Base-by-base conservation (phyloP, 129 eudicot genomes). In the Scalesia atractyloides region DNA sequence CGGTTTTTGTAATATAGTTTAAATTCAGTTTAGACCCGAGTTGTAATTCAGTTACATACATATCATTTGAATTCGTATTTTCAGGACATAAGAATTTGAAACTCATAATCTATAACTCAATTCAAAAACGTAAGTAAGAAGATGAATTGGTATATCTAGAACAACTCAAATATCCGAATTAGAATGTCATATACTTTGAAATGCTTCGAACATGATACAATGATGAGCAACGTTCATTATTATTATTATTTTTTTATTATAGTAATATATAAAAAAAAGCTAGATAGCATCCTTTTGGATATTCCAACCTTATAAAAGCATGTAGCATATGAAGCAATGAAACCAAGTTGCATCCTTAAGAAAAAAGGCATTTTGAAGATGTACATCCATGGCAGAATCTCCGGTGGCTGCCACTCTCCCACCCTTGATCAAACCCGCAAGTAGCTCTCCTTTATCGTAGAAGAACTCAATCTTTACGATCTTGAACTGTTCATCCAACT, bases 401-500 rank as follows among this genome's bases (percentile, higher is more conserved):
- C 30, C 75, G 4, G 76, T 17, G 34, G 44, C 8, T 1, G 80
- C 33, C 0, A 26, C 63, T 18, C 41, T 37, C 6, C 64, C 76
- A 8, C 85, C 89, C 72, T 85, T 87, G 44, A 82, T 78, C 24
- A 89, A 83, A 50, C 86, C 85, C n/a, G 81, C 86, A 15, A 89
- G 86, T 61, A 93, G 73, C 53, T 89, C 92, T 15, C 97, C 97
- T 17, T 86, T 82, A 48, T 89, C 96, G 64, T 64, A 82, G 53
- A 85, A 93, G 83, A 80, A 81, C 80, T 93, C 87, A 11, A 81
- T 82, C 85, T 82, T 89, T 70, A 87, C 83, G 13, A 93, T 48
- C 83, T 82, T 92, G 52, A 70, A 73, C 1, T 85, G 33, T 44
- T 87, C 95, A 54, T 87, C 84, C 83, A 93, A 79, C 98, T 93